Evolutionary conservation across 1,284 basidiomycete genomes (phyloP).

Genomic region (Lignosus rhinocerotis): DNA sequence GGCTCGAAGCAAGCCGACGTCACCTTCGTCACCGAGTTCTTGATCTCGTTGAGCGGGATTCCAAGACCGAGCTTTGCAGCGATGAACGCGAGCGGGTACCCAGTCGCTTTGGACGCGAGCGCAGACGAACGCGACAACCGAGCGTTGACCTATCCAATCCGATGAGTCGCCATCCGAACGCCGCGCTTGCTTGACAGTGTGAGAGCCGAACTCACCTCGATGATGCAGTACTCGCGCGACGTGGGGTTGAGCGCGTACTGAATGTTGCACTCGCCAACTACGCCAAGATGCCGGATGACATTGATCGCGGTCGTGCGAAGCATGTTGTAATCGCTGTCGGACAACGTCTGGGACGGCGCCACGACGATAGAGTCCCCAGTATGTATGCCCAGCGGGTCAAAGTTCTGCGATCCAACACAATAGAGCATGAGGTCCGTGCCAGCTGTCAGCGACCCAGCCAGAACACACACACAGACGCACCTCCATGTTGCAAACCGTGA

Average conservation of each 20-base stretch:
- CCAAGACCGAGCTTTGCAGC: slow-evolving; percentile 97
- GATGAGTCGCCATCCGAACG: not conserved
- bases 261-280: slow-evolving; percentile 98
- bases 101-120: slow-evolving; percentile 97
- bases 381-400: slow-evolving; percentile 97
- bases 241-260: slow-evolving; percentile 97
- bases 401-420: slow-evolving; percentile 67
- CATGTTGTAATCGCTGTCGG: slow-evolving; percentile 99
- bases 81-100: slow-evolving; percentile 97
- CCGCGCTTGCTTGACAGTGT: not conserved
- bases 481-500: slow-evolving; percentile 99
- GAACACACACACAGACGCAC: slow-evolving; percentile 60
- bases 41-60: slow-evolving; percentile 97
- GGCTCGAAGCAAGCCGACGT: slow-evolving; percentile 99
- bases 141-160: slow-evolving; percentile 80
- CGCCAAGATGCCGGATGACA: slow-evolving; percentile 96
- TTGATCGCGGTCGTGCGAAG: slow-evolving; percentile 97
- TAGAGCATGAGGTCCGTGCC: not conserved
- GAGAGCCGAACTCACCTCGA: slow-evolving; percentile 63
- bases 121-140: slow-evolving; percentile 98
- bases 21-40: slow-evolving; percentile 95
- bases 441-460: not conserved
- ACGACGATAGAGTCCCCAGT: slow-evolving; percentile 99
- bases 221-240: slow-evolving; percentile 97
- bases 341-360: slow-evolving; percentile 96